phyloP scores from a whole-genome alignment of 805 yeast genomes.

The Candida quercuum region DNA sequence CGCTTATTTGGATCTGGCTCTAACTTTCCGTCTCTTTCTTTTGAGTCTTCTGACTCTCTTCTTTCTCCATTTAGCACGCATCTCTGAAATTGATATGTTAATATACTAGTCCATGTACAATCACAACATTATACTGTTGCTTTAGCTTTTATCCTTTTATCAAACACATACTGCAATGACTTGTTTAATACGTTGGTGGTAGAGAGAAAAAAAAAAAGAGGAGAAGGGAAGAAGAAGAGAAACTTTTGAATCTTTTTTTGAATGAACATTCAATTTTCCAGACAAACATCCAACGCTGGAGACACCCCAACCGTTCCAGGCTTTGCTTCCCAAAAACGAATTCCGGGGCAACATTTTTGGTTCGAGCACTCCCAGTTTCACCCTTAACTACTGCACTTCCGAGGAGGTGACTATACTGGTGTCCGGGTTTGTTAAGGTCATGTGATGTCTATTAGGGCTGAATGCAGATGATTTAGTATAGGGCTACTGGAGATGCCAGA shows the following conservation, averaged over 20 bases:
- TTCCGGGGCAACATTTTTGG: constrained; percentile 5
- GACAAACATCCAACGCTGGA: background rate
- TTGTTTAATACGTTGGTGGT: constrained; percentile 18
- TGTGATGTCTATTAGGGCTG: constrained; percentile 10
- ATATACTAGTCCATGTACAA: background rate
- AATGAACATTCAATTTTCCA: constrained; percentile 9
- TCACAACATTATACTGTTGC: too few species aligned
- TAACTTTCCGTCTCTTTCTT: constrained; percentile 99
- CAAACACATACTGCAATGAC: constrained; percentile 18
- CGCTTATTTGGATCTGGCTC: constrained; percentile 99
- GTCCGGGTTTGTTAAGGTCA: constrained; percentile 5
- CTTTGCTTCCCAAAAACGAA: background rate
- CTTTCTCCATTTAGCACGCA: constrained; percentile 99
- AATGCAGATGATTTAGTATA: background rate
- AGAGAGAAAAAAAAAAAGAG: constrained; percentile 9
- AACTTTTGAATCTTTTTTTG: constrained; percentile 13
- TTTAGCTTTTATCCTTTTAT: too few species aligned
- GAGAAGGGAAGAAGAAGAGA: constrained; percentile 8
- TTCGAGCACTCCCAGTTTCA: background rate
- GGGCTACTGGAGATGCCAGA: background rate
- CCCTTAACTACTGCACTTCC: background rate
- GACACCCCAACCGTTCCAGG: too few species aligned
- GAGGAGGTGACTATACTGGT: constrained; percentile 1
- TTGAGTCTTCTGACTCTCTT: constrained; percentile 99
- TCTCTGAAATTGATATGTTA: constrained; percentile 28